Conservation (phyloP, 495 filamentous ascomycete species). For the Patellaria atrata region DNA sequence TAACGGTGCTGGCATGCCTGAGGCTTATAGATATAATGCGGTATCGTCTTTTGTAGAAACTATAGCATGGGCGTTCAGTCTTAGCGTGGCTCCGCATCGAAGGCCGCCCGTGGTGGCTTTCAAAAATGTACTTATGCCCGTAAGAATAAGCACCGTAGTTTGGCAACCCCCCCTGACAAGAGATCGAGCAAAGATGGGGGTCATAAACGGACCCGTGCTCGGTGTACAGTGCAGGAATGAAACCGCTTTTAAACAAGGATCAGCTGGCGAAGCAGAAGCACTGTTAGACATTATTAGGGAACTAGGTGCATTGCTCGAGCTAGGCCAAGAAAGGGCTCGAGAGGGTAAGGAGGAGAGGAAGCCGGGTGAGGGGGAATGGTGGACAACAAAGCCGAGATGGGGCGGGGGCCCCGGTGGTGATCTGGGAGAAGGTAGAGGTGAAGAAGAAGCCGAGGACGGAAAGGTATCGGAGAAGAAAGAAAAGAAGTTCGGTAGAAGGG, state of each 20-base stretch:
- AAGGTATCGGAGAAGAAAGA: constrained; percentile 19
- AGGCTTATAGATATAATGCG: constrained; percentile 55
- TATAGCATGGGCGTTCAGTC: constrained; percentile 64
- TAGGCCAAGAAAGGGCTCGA: constrained; percentile 70
- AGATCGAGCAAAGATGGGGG: constrained; percentile 52
- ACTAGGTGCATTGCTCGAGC: constrained; percentile 54
- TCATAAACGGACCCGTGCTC: constrained; percentile 60
- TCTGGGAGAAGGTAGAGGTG: constrained; percentile 27
- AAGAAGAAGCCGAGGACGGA: constrained; percentile 25
- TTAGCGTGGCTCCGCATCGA: constrained; percentile 40
- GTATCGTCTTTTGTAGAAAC: constrained; percentile 63
- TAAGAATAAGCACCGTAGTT: constrained; percentile 41
- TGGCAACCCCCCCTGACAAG: constrained; percentile 55
- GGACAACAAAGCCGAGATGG: constrained; percentile 59
- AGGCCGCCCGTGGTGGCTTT: constrained; percentile 21
- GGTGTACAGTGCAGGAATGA: constrained; percentile 45
- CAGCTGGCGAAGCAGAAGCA: constrained; percentile 24
- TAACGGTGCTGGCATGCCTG: constrained; percentile 58
- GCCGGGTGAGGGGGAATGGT: constrained; percentile 69
- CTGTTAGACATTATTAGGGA: constrained; percentile 46
- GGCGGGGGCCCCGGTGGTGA: constrained; percentile 40
- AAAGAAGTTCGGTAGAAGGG: constrained; percentile 6
- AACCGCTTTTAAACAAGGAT: constrained; percentile 32
- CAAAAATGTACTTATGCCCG: constrained; percentile 36
- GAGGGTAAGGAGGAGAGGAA: constrained; percentile 47